Evolutionary conservation across 257 asterid genomes (phyloP), one percentile per base, ranked within the genome.

Genomic region (Paulownia fortunei): DNA sequence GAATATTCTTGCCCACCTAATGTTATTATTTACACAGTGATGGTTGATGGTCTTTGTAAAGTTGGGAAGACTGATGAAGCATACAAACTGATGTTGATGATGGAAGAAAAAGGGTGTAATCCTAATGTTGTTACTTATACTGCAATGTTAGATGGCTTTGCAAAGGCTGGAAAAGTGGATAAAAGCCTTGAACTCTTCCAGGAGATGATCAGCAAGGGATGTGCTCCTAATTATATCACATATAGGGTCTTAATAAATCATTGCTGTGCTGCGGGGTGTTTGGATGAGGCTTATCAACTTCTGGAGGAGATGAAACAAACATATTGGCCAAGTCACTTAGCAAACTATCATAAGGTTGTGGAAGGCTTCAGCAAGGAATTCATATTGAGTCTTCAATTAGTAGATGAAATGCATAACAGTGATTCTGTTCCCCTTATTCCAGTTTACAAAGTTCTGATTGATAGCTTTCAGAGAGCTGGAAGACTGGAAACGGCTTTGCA

Each of bases 41-140:
- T 95, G 97, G 86, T 95, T 66, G 96, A 95, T 83, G 99, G 99
- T 56, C 94, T 93, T 67, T 93, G 96, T 75, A 93, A 95, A 88
- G 89, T 83, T 36, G 99, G 98, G 81, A 95, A 95, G 81, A 88
- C 89, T 23, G 90, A 80, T 74, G 99, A 91, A 89, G 99, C 99
- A 27, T 83, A 88, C 85, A 95, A 89, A 79, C 86, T 95, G 75
- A 88, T 93, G 93, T 42, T 90, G 86, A 95, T 91, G 99, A 93
- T 95, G 98, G 97, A 95, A 82, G 97, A 95, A 72, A 95, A 91
- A 82, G 97, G 97, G 52, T 93, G 98, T 78, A 86, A 84, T 21
- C 99, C 98, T 49, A 93, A 90, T 80, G 99, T 95, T 59, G 97
- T 95, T 82, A 93, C 99, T 26, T 95, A 91, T 78, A 95, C 98